phyloP scores from a whole-genome alignment of 306 rosid genomes.

The Oemleria cerasiformis region DNA sequence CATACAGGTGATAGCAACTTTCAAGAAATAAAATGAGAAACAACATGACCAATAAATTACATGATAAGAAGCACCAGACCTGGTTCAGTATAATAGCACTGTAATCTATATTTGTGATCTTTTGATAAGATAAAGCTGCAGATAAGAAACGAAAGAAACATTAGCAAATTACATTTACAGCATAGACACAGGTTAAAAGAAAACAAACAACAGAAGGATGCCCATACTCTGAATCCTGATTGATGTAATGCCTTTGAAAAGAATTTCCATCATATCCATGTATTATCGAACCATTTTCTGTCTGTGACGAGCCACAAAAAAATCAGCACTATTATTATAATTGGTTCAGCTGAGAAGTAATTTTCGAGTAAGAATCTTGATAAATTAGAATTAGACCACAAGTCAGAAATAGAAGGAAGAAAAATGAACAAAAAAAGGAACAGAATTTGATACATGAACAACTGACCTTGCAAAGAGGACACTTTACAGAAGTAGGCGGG shows the following conservation, averaged over 20 bases:
- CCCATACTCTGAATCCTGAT: slow-evolving; percentile 49
- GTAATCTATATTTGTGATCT: slow-evolving; percentile 77
- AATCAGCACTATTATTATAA: neutral
- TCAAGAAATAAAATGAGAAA: slow-evolving; percentile 8
- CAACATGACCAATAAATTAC: slow-evolving; percentile 16
- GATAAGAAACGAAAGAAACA: slow-evolving; percentile 14
- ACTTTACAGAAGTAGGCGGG: slow-evolving; percentile 54
- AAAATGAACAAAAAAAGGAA: neutral
- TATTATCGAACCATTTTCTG: slow-evolving; percentile 56
- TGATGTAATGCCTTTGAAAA: slow-evolving; percentile 57
- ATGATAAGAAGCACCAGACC: slow-evolving; percentile 39
- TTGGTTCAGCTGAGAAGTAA: neutral
- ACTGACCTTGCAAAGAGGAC: slow-evolving; percentile 92
- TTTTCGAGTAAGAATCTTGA: too few relatives aligned
- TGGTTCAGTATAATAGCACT: slow-evolving; percentile 84
- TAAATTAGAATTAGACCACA: too few relatives aligned
- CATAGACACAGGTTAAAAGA: slow-evolving; percentile 1
- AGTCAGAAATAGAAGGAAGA: too few relatives aligned
- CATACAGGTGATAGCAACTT: slow-evolving; percentile 8
- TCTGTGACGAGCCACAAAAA: slow-evolving; percentile 34
- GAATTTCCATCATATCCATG: slow-evolving; percentile 61
- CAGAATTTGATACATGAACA: neutral
- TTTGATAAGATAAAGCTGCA: slow-evolving; percentile 71
- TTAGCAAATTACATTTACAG: slow-evolving; percentile 16
- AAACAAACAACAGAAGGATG: slow-evolving; percentile 27